Conservation (phyloP, 2,329 filamentous ascomycete genomes). For the Fusarium begoniae region DNA sequence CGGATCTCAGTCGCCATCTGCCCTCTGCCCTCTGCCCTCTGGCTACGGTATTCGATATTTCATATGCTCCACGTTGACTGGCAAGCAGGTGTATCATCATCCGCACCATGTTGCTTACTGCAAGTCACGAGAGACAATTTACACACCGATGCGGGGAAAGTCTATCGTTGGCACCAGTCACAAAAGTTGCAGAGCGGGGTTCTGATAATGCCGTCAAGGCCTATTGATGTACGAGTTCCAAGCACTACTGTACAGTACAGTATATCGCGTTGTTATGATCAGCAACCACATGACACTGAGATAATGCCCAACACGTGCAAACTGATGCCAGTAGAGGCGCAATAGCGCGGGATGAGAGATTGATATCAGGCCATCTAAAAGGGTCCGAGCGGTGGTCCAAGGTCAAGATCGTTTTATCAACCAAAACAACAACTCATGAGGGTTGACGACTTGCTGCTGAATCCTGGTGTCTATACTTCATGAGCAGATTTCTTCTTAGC, state of each 20-base stretch:
- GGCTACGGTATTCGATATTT: background rate
- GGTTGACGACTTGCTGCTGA: background rate
- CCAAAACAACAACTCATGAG: background rate
- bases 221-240: slow-evolving; percentile 5
- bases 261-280: slow-evolving; percentile 13
- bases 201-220: slow-evolving; percentile 3
- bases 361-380: slow-evolving; percentile 5
- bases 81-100: slow-evolving; percentile 7
- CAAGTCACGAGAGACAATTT: slow-evolving; percentile 25
- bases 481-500: background rate
- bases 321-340: background rate
- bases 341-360: slow-evolving; percentile 8
- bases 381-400: slow-evolving; percentile 16
- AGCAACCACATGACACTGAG: slow-evolving; percentile 35
- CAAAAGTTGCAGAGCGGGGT: slow-evolving; percentile 12
- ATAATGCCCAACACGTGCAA: slow-evolving; percentile 30
- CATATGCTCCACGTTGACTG: background rate
- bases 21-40: background rate
- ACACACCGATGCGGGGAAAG: slow-evolving; percentile 30
- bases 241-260: background rate
- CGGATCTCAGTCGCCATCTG: slow-evolving; percentile 33
- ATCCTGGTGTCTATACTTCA: background rate
- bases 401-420: background rate
- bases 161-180: slow-evolving; percentile 26
- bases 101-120: slow-evolving; percentile 12